Percentiles rank a stretch among this genome's conserved stretches.
phyloP scores from a whole-genome alignment of 169 alveolate species.

The Babesia divergens region DNA sequence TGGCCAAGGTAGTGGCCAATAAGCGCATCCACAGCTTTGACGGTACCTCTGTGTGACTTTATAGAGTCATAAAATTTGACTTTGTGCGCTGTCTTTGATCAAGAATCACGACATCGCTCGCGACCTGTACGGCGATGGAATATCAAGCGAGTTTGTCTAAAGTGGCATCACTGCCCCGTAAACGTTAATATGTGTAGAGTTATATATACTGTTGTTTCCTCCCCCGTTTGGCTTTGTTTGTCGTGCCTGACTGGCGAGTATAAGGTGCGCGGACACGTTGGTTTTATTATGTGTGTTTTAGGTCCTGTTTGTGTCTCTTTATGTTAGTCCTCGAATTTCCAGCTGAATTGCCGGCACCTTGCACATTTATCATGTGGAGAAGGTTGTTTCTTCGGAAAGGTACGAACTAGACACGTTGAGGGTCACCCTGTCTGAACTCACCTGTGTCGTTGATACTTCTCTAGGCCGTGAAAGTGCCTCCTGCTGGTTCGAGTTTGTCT shows the following conservation, averaged over 20 bases:
- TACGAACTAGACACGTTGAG: slow-evolving; percentile 8
- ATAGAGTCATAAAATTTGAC: too few species aligned
- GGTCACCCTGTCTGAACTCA: background rate
- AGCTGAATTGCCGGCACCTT: slow-evolving; percentile 60
- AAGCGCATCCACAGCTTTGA: too few species aligned
- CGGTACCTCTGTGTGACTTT: too few species aligned
- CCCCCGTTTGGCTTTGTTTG: background rate
- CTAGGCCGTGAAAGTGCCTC: slow-evolving; percentile 5
- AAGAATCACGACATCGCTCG: too few species aligned
- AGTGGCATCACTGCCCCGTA: too few species aligned
- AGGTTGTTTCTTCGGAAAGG: slow-evolving; percentile 59
- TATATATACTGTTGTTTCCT: too few species aligned
- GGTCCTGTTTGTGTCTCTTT: slow-evolving; percentile 31
- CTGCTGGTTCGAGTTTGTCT: background rate
- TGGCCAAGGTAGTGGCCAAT: too few species aligned
- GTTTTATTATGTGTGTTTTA: background rate
- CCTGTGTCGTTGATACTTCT: slow-evolving; percentile 50
- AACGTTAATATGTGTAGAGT: too few species aligned
- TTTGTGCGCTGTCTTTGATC: too few species aligned
- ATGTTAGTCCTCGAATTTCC: slow-evolving; percentile 39
- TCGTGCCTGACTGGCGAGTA: background rate
- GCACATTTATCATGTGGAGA: slow-evolving; percentile 59
- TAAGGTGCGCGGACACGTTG: background rate
- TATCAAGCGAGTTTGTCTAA: too few species aligned
- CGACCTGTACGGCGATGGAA: too few species aligned